Evolutionary conservation across 2,329 filamentous ascomycete species (phyloP), one percentile per base, ranked within the genome.

Genomic region (Colletotrichum neosansevieriae): DNA sequence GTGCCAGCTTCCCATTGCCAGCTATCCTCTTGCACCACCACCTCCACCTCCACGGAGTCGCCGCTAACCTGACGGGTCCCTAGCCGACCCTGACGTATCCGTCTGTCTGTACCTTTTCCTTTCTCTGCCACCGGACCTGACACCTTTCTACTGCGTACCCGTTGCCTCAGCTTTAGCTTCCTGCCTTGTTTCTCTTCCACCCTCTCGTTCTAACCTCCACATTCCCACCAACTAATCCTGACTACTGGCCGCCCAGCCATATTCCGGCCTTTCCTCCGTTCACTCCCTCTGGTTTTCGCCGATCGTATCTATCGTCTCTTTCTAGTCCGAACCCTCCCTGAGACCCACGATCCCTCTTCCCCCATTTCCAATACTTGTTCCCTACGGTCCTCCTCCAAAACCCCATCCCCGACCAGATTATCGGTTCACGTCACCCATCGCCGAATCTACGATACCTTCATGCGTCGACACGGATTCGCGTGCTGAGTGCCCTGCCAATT

Each of bases 191-290:
- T 50, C 44, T 68, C 24, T 57, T 63, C 45, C 44, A 32, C 49
- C 49, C 38, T 56, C 58, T 45, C 21, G 51, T 63, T 50, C 38
- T 53, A 36, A 60, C 49, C 51, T 44, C 70, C 70, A 74, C 75
- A 73, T 74, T 74, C 59, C 58, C 50, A 68, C 63, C 45, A 49
- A n/a, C 11, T 36, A 54, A 17, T 45, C 21, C 58, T 45, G 62
- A 54, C 64, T 67, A 70, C 64, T 63, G 64, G 58, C 54, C 54
- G 54, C 54, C 58, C 58, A 68, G 64, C 67, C 64, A 70, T 58
- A 67, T 47, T 38, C 53, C 63, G 59, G 42, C 54, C 58, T 68
- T 64, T 13, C 29, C 63, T 63, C 53, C 64, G 34, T 68, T 68
- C 58, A 63, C 64, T 63, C 44, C 53, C 58, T 63, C 57, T n/a